These are phyloP conservation scores for Candida endomychidarum DNA, from an alignment of 805 yeast species.

Conservation along the genomic window DNA sequence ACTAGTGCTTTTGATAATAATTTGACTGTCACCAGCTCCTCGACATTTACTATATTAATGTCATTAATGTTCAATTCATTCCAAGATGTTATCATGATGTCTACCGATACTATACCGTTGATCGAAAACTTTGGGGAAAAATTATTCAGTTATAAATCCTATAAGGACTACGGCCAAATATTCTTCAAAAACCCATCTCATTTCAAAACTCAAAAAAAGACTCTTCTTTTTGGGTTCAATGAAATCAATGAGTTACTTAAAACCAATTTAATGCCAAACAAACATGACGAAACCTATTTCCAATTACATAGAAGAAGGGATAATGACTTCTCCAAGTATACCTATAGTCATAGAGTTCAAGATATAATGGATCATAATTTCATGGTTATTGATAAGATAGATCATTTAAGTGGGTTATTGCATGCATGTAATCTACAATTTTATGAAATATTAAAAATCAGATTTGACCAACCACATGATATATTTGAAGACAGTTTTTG, in stretches of 20 bases:
- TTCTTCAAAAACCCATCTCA: slow-evolving; percentile 31
- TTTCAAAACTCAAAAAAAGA: slow-evolving; percentile 18
- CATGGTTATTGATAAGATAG: slow-evolving; percentile 28
- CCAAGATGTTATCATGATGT: slow-evolving; percentile 28
- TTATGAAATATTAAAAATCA: slow-evolving; percentile 20
- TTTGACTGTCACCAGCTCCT: slow-evolving; percentile 11
- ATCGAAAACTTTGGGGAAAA: slow-evolving; percentile 16
- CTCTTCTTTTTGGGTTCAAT: slow-evolving; percentile 27
- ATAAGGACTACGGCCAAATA: slow-evolving; percentile 22
- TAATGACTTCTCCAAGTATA: slow-evolving; percentile 15
- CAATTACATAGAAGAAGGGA: slow-evolving; percentile 15
- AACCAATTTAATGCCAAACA: slow-evolving; percentile 20
- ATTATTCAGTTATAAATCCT: slow-evolving; percentile 21
- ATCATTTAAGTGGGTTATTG: slow-evolving; percentile 27
- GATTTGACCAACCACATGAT: slow-evolving; percentile 18
- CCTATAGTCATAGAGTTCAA: slow-evolving; percentile 23
- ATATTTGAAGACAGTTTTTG: slow-evolving; percentile 29
- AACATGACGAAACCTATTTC: slow-evolving; percentile 21
- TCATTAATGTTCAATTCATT: slow-evolving; percentile 34
- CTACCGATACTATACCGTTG: slow-evolving; percentile 29
- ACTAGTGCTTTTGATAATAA: slow-evolving; percentile 16
- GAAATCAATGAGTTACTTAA: slow-evolving; percentile 28
- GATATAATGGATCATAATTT: slow-evolving; percentile 28
- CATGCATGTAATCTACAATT: slow-evolving; percentile 26
- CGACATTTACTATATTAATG: slow-evolving; percentile 19